Evolutionary conservation across 331 rosid genomes (phyloP).

Genomic region (Malus hybrid): DNA sequence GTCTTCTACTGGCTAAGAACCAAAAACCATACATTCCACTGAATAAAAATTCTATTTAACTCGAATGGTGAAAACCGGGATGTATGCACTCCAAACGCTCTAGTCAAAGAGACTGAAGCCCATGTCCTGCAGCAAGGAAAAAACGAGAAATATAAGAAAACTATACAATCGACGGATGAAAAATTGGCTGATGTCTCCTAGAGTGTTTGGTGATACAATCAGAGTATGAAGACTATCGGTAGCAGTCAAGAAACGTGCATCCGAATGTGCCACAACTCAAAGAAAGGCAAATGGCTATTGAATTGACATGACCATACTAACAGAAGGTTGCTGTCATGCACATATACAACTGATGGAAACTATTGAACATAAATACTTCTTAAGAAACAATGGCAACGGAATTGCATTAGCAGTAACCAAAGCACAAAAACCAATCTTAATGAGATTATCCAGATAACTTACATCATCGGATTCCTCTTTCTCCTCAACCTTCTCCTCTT

Average conservation of each 20-base stretch:
- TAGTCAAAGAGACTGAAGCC: slow-evolving; percentile 79
- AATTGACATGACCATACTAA: not conserved
- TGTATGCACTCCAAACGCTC: not conserved
- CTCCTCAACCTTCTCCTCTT: slow-evolving; percentile 6
- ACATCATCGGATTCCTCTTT: slow-evolving; percentile 6
- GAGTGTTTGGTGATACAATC: not conserved
- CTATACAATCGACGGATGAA: not conserved
- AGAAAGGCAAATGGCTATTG: not conserved
- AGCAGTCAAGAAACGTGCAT: not conserved
- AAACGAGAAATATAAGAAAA: slow-evolving; percentile 7
- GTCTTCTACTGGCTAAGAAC: not conserved
- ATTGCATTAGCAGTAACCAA: not conserved
- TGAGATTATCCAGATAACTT: not conserved
- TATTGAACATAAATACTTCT: not conserved
- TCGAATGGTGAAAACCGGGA: not conserved
- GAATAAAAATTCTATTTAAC: not conserved
- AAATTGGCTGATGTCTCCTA: too few species aligned
- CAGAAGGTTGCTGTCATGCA: not conserved
- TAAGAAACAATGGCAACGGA: not conserved
- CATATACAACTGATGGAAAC: not conserved
- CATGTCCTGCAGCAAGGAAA: slow-evolving; percentile 57
- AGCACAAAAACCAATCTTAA: not conserved
- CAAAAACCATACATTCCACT: not conserved
- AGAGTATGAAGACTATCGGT: not conserved
- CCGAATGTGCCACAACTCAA: not conserved